Evolutionary conservation across 768 basidiomycete genomes (phyloP).

Genomic region (Strobilomyces confusus): DNA sequence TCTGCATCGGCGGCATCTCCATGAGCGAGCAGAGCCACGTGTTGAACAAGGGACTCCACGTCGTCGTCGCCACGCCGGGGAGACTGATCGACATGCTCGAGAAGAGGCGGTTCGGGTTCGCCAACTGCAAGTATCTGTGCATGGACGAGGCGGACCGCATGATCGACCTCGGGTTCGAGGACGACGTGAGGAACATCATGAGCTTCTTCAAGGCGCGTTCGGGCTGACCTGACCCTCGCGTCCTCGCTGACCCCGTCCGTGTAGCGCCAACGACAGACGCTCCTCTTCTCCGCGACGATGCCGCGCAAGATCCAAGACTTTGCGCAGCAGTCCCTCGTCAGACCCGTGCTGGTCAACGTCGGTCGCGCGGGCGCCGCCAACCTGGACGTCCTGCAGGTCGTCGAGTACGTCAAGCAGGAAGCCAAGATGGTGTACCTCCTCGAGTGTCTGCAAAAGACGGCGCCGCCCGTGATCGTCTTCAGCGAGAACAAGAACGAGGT

Average conservation of each 20-base stretch:
- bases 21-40: slow-evolving; percentile 97
- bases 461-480: slow-evolving; percentile 96
- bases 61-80: slow-evolving; percentile 96
- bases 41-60: slow-evolving; percentile 86
- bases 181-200: slow-evolving; percentile 98
- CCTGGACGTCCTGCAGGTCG: slow-evolving; percentile 91
- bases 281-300: slow-evolving; percentile 99
- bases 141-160: slow-evolving; percentile 99
- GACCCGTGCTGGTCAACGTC: slow-evolving; percentile 93
- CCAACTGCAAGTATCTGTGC: slow-evolving; percentile 92
- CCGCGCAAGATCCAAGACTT: slow-evolving; percentile 99
- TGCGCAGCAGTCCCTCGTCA: slow-evolving; percentile 92
- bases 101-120: slow-evolving; percentile 89
- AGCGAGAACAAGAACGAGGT: slow-evolving; percentile 99
- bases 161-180: slow-evolving; percentile 99
- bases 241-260: slow-evolving; percentile 6
- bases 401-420: slow-evolving; percentile 99
- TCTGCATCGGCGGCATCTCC: slow-evolving; percentile 97
- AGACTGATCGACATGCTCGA: slow-evolving; percentile 97
- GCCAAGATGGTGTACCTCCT: slow-evolving; percentile 99
- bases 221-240: too few relatives aligned
- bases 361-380: slow-evolving; percentile 98
- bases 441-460: slow-evolving; percentile 96
- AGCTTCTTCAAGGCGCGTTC: slow-evolving; percentile 88
- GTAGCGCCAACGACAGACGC: slow-evolving; percentile 92